Base-by-base conservation (phyloP, 2,329 filamentous ascomycete genomes). In the Dothiorella sarmentorum region DNA sequence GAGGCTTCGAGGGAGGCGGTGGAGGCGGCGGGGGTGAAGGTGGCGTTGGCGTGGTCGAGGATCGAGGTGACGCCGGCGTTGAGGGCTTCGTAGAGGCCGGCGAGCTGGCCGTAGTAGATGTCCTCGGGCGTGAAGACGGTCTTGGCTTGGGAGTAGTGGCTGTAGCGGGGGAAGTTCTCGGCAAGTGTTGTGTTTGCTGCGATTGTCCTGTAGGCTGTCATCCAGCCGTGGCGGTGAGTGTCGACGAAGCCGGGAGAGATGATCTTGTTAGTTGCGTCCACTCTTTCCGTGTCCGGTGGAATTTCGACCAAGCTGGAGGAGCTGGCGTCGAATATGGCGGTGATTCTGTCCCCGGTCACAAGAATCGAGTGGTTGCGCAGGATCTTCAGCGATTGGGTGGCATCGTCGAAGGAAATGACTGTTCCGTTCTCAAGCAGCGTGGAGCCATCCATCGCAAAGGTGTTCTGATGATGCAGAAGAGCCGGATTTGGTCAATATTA, bases 171-270 rank as follows among this genome's bases (percentile, higher is more conserved):
- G 11, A 53, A 38, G 37, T 62, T 62, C 44, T 62, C 47, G 15
- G 56, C 44, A 1, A 61, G 47, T 0, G 74, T 80, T 0, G 77
- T 78, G 63, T 85, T 82, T 4, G 80, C 77, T 0, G 62, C 78
- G 1, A 85, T 63, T 0, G 81, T 83, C 62, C 80, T 81, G 63
- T 78, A 78, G 1, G 74, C 78, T 0, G 82, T 83, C 64, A 84
- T 80, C 82, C 82, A 65, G 37, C 62, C 20, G 33, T 69, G 67
- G 2, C 76, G 77, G 62, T 85, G 82, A 0, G 81, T 84, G 66
- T 84, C 79, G 60, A 85, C 72, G 67, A 85, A 83, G 9, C 82
- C 82, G 0, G 81, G 79, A 0, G 76, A 76, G 55, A 84, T 72
- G 60, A 83, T 84, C 63, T 81, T 78, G 59, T 73, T 70, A 0